A percentile compares a stretch with the other conserved stretches of the same genome.
phyloP scores from a whole-genome alignment of 768 basidiomycete genomes.

The Lactarius indigo region DNA sequence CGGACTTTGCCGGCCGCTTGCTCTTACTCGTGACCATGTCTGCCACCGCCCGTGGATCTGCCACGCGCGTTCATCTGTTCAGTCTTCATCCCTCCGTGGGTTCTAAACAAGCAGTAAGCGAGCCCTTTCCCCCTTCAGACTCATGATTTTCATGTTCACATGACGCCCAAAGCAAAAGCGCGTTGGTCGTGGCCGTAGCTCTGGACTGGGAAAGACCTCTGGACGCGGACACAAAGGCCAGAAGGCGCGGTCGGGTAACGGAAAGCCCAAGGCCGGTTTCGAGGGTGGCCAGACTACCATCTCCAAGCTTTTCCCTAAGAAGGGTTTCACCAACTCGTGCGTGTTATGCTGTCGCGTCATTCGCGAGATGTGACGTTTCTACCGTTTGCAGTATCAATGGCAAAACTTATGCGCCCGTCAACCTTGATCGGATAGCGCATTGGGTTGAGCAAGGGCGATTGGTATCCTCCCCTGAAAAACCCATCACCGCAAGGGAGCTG shows the following conservation, averaged over 20 bases:
- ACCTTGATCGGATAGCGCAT: slow-evolving; percentile 82
- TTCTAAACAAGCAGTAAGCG: slow-evolving; percentile 61
- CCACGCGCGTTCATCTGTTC: slow-evolving; percentile 58
- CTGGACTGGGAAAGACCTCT: slow-evolving; percentile 87
- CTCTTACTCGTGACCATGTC: slow-evolving; percentile 32
- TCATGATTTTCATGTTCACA: background rate
- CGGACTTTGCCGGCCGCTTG: slow-evolving; percentile 18
- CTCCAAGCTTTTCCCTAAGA: slow-evolving; percentile 86
- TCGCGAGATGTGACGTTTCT: background rate
- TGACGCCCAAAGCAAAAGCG: slow-evolving; percentile 74
- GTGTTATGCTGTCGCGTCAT: slow-evolving; percentile 32
- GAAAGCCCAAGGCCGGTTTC: slow-evolving; percentile 77
- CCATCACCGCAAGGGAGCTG: slow-evolving; percentile 85
- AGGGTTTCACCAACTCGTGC: slow-evolving; percentile 90
- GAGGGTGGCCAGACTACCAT: slow-evolving; percentile 98
- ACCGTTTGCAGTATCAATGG: slow-evolving; percentile 48
- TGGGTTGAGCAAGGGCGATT: slow-evolving; percentile 89
- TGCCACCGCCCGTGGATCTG: slow-evolving; percentile 34
- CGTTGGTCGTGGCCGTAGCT: slow-evolving; percentile 89
- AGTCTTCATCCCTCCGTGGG: slow-evolving; percentile 68
- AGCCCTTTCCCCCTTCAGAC: slow-evolving; percentile 10
- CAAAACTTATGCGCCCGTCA: slow-evolving; percentile 77
- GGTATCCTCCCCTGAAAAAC: slow-evolving; percentile 67
- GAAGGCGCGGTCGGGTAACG: slow-evolving; percentile 86
- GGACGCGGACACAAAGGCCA: slow-evolving; percentile 95